Evolutionary conservation across 2,329 filamentous ascomycete species (phyloP), one percentile per base, ranked within the genome.

Genomic region (Xylariaceae sp.): DNA sequence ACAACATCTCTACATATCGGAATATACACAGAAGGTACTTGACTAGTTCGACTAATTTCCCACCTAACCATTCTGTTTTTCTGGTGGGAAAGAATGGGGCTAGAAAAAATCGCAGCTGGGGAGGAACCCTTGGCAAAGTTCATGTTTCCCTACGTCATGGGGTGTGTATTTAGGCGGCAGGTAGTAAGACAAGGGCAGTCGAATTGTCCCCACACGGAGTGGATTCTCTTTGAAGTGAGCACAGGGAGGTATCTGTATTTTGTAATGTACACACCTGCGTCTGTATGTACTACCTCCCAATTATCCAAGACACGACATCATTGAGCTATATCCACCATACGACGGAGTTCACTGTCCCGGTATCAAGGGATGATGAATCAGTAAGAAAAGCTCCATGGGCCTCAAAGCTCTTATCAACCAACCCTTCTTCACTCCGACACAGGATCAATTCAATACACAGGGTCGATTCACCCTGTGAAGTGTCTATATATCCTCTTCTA

Each of bases 341-440:
- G 52, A 52, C 60, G 60, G 60, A 60, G 50, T 50, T 60, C 42
- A 54, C 50, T 56, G 54, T 54, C 54, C 60, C 60, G 60, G 60
- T 62, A 56, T 62, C 60, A 62, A 62, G 60, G 60, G 60, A 62
- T 62, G 60, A 60, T 62, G 54, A 56, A 46, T 54, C 56, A 54
- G 54, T 57, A 50, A 40, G 45, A 52, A 48, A 49, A 37, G 32
- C 12, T 37, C 32, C 6, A 37, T 12, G 9, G 32, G 32, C 32
- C 12, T 37, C 14, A 3, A 37, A 16, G 12, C 32, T 37, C 9
- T 10, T 12, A 37, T 12, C 32, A 37, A 16, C 32, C 32, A 37
- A 37, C 6, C 23, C 4, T 26, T 26, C 23, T 26, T 10, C 43
- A 14, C 43, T 45, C 43, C 16, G 2, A 3, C 20, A 20, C n/a